Percentiles rank a stretch among this genome's conserved stretches.
Evolutionary conservation across 768 basidiomycete species (phyloP).

Genomic region (Suillus sp.): DNA sequence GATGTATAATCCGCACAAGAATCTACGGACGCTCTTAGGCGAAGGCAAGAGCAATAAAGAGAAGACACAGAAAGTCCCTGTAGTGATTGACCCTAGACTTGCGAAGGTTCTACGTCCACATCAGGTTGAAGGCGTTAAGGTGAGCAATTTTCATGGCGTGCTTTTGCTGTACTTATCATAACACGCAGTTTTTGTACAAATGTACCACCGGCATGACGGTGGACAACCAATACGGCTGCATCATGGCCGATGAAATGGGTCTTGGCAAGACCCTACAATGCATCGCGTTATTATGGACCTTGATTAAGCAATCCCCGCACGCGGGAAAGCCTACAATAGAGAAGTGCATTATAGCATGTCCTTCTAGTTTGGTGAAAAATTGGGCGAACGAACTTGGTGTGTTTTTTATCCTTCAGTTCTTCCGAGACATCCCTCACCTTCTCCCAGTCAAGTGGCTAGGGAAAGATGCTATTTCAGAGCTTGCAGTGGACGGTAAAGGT

Average conservation of each 20-base stretch:
- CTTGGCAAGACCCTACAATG: constrained; percentile 97
- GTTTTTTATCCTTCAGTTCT: constrained; percentile 25
- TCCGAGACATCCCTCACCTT: constrained; percentile 6
- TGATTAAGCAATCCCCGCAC: constrained; percentile 92
- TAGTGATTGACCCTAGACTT: constrained; percentile 92
- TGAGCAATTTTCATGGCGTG: constrained; percentile 35
- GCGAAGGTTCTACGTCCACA: constrained; percentile 91
- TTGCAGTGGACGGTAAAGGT: constrained; percentile 93
- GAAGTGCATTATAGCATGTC: constrained; percentile 97
- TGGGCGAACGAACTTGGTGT: constrained; percentile 96
- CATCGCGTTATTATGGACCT: constrained; percentile 92
- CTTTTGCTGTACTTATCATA: constrained; percentile 11
- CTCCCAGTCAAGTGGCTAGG: constrained; percentile 90
- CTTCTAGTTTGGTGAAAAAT: constrained; percentile 94
- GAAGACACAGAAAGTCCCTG: constrained; percentile 79
- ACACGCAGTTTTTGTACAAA: constrained; percentile 83
- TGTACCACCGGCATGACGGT: constrained; percentile 94
- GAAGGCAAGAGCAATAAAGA: constrained; percentile 69
- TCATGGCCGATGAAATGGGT: constrained; percentile 99
- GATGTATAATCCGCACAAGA: constrained; percentile 91
- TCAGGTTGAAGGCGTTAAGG: constrained; percentile 98
- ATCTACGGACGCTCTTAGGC: constrained; percentile 75
- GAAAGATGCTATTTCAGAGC: constrained; percentile 72
- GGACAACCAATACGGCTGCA: constrained; percentile 90
- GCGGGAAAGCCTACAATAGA: constrained; percentile 87